Evolutionary conservation across 2,329 filamentous ascomycete genomes (phyloP), one percentile per base, ranked within the genome.

Genomic region (Ascochyta pisi): DNA sequence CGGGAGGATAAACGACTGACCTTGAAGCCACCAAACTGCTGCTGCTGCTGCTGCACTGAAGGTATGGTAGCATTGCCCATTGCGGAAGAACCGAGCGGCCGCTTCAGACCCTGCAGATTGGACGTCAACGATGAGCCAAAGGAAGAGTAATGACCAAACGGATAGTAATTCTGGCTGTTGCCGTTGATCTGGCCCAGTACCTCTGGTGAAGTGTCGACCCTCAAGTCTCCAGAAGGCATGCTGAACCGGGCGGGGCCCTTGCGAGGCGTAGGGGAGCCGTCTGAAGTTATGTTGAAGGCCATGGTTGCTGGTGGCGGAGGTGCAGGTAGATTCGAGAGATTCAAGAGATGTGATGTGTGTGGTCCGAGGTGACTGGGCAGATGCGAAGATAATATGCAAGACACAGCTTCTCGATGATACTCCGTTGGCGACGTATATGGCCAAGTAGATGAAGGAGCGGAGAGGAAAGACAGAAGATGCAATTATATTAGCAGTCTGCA

Each of bases 251-350:
- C 34, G 27, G 63, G 41, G 38, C 63, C 64, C 57, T 78, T 78
- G 66, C 76, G 76, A 27, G 75, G 76, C 33, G 75, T 77, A 27
- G 76, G 76, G 46, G 76, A 78, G 24, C 75, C 75, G 61, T 76
- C 73, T 54, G 73, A 73, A 59, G 75, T 72, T 61, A 77, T 76
- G 53, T 73, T 76, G 69, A 68, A 69, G 66, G 65, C 74, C 73
- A 76, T 75, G 48, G 57, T 65, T 53, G 54, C 27, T 55, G 63
- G 49, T 56, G 53, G 62, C 39, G 55, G 50, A 61, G 41, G 58
- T 58, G 63, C 52, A 48, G 49, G 64, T 70, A 73, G 67, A 70
- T 69, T 64, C 46, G 62, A 68, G 59, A 73, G 65, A 73, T 75
- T 55, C 55, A 60, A 64, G 65, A 73, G 63, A 72, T 70, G 61